These are phyloP conservation scores for Wickerhamomyces sydowiorum DNA, from an alignment of 805 yeast genomes.

Conservation along the genomic window DNA sequence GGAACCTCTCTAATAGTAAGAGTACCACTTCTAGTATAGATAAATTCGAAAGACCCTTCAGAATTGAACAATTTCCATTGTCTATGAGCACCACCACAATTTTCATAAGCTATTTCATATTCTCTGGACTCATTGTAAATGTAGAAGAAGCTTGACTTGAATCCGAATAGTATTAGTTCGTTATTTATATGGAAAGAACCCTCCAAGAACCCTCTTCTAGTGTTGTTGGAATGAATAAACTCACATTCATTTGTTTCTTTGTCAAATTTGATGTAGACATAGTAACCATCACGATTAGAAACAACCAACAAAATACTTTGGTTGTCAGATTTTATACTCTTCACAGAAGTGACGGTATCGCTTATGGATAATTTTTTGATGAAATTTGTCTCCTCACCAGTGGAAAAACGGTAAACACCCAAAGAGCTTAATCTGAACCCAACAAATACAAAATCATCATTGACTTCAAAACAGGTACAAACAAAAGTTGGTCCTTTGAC, in stretches of 20 bases:
- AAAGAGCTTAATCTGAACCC: constrained; percentile 73
- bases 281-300: constrained; percentile 66
- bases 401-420: constrained; percentile 42
- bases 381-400: constrained; percentile 18
- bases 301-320: constrained; percentile 28
- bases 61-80: constrained; percentile 55
- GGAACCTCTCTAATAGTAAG: constrained; percentile 33
- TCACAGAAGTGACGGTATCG: constrained; percentile 60
- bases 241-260: constrained; percentile 16
- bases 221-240: constrained; percentile 50
- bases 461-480: constrained; percentile 50
- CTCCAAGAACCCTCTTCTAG: constrained; percentile 76
- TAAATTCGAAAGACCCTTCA: constrained; percentile 35
- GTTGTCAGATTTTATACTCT: constrained; percentile 26
- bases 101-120: constrained; percentile 58
- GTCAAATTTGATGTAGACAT: constrained; percentile 34
- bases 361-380: constrained; percentile 51
- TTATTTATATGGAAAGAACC: constrained; percentile 47
- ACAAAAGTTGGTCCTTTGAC: constrained; percentile 47
- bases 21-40: constrained; percentile 53
- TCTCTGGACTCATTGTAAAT: constrained; percentile 79
- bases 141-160: constrained; percentile 72
- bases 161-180: constrained; percentile 68
- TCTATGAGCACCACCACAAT: constrained; percentile 91
- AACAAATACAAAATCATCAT: constrained; percentile 40